Evolutionary conservation across 441 rosid species (phyloP).

Genomic region (Pelargonium cotyledonis): DNA sequence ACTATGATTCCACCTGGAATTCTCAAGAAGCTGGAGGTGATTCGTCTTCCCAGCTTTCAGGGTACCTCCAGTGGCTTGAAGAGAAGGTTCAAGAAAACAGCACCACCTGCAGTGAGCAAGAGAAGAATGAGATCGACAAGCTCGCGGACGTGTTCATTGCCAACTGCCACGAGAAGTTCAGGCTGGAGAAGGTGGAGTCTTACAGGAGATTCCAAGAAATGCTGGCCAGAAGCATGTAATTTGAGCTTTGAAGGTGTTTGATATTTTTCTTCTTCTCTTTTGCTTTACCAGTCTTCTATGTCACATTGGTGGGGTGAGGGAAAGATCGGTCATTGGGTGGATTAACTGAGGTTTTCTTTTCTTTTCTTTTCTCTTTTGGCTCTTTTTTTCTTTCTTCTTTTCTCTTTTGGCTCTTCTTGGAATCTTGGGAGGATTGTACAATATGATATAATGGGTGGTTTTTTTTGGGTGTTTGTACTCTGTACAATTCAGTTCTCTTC

Average conservation of each 20-base stretch:
- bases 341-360: neutral
- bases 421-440: constrained; percentile 6
- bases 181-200: constrained; percentile 88
- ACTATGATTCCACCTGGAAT: constrained; percentile 47
- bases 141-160: constrained; percentile 81
- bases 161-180: constrained; percentile 66
- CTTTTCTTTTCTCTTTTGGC: neutral
- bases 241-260: neutral
- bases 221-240: constrained; percentile 60
- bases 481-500: constrained; percentile 4
- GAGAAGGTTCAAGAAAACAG: constrained; percentile 27
- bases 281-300: constrained; percentile 4
- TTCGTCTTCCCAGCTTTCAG: constrained; percentile 39
- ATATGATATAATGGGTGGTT: constrained; percentile 1
- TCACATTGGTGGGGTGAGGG: constrained; percentile 9
- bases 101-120: constrained; percentile 14
- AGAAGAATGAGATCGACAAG: constrained; percentile 54
- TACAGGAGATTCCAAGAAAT: constrained; percentile 73
- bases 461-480: neutral
- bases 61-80: constrained; percentile 68
- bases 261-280: constrained; percentile 3
- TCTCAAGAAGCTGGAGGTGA: constrained; percentile 28
- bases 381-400: neutral
- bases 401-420: constrained; percentile 3
- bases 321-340: constrained; percentile 5